phyloP scores from a whole-genome alignment of 2,329 filamentous ascomycete species.

The Parastagonospora nodorum region DNA sequence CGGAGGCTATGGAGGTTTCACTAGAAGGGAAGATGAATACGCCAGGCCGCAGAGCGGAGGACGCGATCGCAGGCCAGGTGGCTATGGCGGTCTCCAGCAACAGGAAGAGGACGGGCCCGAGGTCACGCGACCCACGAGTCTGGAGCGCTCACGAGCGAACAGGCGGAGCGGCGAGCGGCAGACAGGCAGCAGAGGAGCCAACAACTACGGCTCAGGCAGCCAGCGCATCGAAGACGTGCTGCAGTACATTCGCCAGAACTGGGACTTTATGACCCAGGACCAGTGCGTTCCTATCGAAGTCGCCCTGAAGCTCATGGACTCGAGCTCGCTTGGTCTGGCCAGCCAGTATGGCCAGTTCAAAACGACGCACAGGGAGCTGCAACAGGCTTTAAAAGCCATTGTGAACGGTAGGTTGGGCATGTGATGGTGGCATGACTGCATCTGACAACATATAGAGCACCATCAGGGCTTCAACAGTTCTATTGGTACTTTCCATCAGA shows the following conservation, averaged over 20 bases:
- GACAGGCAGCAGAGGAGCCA: slow-evolving; percentile 34
- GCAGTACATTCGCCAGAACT: slow-evolving; percentile 83
- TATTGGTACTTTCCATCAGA: slow-evolving; percentile 98
- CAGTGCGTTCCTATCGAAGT: slow-evolving; percentile 93
- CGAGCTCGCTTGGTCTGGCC: slow-evolving; percentile 88
- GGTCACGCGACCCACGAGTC: slow-evolving; percentile 44
- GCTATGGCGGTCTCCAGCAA: slow-evolving; percentile 43
- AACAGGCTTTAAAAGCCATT: slow-evolving; percentile 88
- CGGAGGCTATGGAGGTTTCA: slow-evolving; percentile 34
- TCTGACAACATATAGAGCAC: slow-evolving; percentile 65
- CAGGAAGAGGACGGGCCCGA: slow-evolving; percentile 32
- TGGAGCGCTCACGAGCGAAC: slow-evolving; percentile 50
- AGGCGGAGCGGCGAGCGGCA: slow-evolving; percentile 48
- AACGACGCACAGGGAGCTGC: slow-evolving; percentile 83
- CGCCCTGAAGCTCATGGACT: slow-evolving; percentile 92
- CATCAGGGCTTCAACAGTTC: slow-evolving; percentile 99
- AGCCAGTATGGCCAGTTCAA: slow-evolving; percentile 86
- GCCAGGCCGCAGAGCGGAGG: slow-evolving; percentile 29
- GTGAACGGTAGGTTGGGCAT: slow-evolving; percentile 66
- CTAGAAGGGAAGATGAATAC: slow-evolving; percentile 32
- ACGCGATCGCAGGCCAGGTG: slow-evolving; percentile 41
- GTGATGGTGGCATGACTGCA: not conserved
- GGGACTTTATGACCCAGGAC: slow-evolving; percentile 87
- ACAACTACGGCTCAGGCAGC: slow-evolving; percentile 46
- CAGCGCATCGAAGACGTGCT: slow-evolving; percentile 65